These are phyloP conservation scores for Hyaloperonospora brassicae DNA, from an alignment of 352 stramenopile species.

Conservation along the genomic window DNA sequence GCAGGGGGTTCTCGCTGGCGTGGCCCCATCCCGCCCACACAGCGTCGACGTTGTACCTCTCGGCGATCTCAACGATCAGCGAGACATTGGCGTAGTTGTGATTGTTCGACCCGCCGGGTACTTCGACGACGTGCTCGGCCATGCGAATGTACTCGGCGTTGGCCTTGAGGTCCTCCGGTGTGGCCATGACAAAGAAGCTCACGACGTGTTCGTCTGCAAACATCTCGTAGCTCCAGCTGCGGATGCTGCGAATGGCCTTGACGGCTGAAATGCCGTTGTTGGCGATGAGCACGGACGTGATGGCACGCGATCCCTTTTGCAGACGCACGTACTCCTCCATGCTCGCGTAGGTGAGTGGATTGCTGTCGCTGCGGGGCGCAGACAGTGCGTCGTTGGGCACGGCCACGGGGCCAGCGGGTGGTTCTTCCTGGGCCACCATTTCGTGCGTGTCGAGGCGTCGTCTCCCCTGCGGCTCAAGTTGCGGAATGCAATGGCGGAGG, in stretches of 20 bases:
- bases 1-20: constrained; percentile 95
- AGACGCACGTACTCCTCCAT: constrained; percentile 90
- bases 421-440: constrained; percentile 31
- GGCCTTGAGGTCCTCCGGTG: constrained; percentile 96
- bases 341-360: constrained; percentile 72
- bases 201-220: constrained; percentile 92
- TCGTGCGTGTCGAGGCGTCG: constrained; percentile 17
- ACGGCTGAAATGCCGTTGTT: constrained; percentile 99
- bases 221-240: constrained; percentile 97
- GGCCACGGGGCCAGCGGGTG: constrained; percentile 1
- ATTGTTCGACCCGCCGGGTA: constrained; percentile 99
- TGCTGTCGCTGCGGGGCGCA: constrained; percentile 42
- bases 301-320: constrained; percentile 84
- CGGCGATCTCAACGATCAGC: constrained; percentile 97
- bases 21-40: constrained; percentile 99
- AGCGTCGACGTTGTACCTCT: constrained; percentile 93
- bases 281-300: constrained; percentile 97
- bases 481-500: constrained; percentile 21
- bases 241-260: constrained; percentile 98
- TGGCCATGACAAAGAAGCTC: constrained; percentile 99
- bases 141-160: constrained; percentile 99
- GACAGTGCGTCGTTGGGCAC: not conserved
- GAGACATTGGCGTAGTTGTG: constrained; percentile 99
- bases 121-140: constrained; percentile 98
- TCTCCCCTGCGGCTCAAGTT: constrained; percentile 33